Conservation (phyloP, 768 basidiomycete genomes). For the Hygrophorus pudorinus region DNA sequence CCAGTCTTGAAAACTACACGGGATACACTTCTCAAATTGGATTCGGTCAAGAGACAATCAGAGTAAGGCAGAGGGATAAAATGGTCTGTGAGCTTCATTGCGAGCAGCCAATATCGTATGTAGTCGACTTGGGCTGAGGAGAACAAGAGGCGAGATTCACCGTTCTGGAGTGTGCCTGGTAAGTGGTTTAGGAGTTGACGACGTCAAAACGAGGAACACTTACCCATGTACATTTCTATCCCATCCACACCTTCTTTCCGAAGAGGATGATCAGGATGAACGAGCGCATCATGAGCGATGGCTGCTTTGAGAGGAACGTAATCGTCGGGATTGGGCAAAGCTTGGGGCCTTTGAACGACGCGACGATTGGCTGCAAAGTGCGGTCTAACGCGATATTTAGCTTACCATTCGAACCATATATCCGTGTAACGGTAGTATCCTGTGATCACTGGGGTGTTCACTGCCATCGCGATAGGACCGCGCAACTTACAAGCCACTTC, state of each 20-base stretch:
- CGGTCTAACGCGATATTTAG: not conserved
- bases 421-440: slow-evolving; percentile 83
- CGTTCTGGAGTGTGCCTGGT: slow-evolving; percentile 55
- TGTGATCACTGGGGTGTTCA: slow-evolving; percentile 35
- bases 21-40: slow-evolving; percentile 47
- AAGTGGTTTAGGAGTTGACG: not conserved
- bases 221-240: slow-evolving; percentile 63
- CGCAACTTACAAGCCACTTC: too few species aligned
- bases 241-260: slow-evolving; percentile 54
- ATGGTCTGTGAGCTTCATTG: slow-evolving; percentile 53
- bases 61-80: slow-evolving; percentile 69
- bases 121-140: slow-evolving; percentile 83
- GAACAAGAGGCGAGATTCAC: slow-evolving; percentile 72
- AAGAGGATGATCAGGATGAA: slow-evolving; percentile 65
- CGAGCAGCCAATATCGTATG: slow-evolving; percentile 73
- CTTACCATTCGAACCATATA: slow-evolving; percentile 73
- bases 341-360: slow-evolving; percentile 38
- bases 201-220: slow-evolving; percentile 3
- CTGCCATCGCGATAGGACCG: slow-evolving; percentile 11
- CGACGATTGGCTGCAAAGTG: not conserved
- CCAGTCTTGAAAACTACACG: slow-evolving; percentile 48
- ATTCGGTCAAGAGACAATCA: slow-evolving; percentile 58
- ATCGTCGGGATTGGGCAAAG: slow-evolving; percentile 50
- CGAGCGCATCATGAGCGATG: slow-evolving; percentile 59
- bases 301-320: slow-evolving; percentile 56